These are phyloP conservation scores for Irpex sp. DNA, from an alignment of 1,284 basidiomycete species.

Conservation along the genomic window DNA sequence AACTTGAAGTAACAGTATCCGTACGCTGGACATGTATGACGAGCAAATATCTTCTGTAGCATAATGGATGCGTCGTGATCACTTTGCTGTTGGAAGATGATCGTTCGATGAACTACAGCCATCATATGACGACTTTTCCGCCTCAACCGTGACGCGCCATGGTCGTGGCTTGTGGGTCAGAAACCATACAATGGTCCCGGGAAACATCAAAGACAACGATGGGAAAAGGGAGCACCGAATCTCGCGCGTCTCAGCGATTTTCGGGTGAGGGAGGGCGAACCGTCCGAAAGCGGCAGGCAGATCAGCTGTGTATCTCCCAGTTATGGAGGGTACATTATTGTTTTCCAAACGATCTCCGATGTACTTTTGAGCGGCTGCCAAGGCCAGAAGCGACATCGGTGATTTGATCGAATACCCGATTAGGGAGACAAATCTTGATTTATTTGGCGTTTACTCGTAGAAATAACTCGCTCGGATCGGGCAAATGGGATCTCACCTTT, in stretches of 20 bases:
- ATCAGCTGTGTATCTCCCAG: slow-evolving; percentile 5
- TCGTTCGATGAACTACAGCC: not conserved
- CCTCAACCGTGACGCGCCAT: slow-evolving; percentile 1
- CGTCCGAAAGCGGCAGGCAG: not conserved
- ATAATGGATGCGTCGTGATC: slow-evolving; percentile 1
- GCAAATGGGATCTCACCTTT: slow-evolving; percentile 3
- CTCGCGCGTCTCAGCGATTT: not conserved
- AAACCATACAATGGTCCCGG: slow-evolving; percentile 15
- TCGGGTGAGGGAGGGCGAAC: not conserved
- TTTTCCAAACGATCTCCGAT: slow-evolving; percentile 8
- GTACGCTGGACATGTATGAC: not conserved
- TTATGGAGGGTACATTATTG: slow-evolving; percentile 1
- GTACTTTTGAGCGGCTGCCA: slow-evolving; percentile 11
- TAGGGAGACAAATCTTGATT: slow-evolving; percentile 15
- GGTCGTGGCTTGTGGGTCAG: slow-evolving; percentile 4
- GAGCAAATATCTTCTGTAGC: slow-evolving; percentile 2
- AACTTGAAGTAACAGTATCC: not conserved
- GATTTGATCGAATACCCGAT: slow-evolving; percentile 13
- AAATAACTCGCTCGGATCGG: not conserved
- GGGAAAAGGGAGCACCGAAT: slow-evolving; percentile 16
- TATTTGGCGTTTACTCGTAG: not conserved
- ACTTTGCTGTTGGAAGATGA: not conserved
- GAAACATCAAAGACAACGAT: slow-evolving; percentile 20
- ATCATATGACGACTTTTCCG: slow-evolving; percentile 6
- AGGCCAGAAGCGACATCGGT: slow-evolving; percentile 10